Base-by-base conservation (phyloP, 768 basidiomycete species). In the Russula ochroleuca region DNA sequence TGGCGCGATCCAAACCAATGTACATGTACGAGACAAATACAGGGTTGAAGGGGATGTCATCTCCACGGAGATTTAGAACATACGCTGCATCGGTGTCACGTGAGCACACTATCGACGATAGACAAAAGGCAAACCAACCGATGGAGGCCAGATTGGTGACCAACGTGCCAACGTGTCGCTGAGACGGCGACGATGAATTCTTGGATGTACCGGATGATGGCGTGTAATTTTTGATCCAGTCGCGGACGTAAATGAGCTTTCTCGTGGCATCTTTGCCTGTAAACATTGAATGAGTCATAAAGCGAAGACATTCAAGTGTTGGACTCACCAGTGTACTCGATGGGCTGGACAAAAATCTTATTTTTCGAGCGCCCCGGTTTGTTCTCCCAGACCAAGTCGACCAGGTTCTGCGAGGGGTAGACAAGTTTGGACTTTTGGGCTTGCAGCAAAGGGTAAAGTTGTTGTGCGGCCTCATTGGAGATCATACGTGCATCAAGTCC, bases 21-120 rank as follows among this genome's bases (percentile, higher is more conserved):
- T 87, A 90, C 21, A 95, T 75, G 71, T 96, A 98, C 0, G 90
- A 83, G 57, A 89, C 90, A 77, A 97, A 96, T 10, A 98, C 82
- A 0, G 96, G 96, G 72, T 92, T 94, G 78, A 85, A 92, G 0
- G 92, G 92, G 52, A 98, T 87, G 70, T 98, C 95, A 3, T 84
- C 81, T 40, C 94, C 95, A 54, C 96, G 88, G 59, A 95, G 77
- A 71, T 98, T 98, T 38, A 98, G 78, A 2, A 90, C 70, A 78
- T 92, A 97, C 0, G 96, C 96, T 84, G 75, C 35, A 25, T 50
- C 37, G 17, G 15, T 2, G 49, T 37, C 61, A 57, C 41, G 37
- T 69, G 53, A 72, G 53, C 50, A 38, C 23, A 28, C 28, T 17
- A 28, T 45, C 43, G 37, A 40, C 54, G 4, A 17, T 9, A 25